phyloP scores from a whole-genome alignment of 148 eudicot species.

The Rhododendron ovatum region DNA sequence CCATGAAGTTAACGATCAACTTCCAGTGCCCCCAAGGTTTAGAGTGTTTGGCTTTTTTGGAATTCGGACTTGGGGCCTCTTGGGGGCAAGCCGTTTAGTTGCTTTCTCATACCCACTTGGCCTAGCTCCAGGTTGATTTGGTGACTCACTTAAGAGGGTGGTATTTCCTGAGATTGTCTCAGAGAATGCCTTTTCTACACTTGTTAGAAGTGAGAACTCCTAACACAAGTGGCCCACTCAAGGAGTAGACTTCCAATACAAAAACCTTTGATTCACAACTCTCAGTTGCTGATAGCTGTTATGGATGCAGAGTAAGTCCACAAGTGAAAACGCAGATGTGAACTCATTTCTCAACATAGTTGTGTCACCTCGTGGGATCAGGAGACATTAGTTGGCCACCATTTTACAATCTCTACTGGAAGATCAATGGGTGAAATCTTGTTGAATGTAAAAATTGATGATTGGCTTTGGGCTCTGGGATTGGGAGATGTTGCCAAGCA shows the following conservation, averaged over 20 bases:
- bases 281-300: not conserved
- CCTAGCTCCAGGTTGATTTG: not conserved
- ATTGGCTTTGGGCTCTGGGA: not conserved
- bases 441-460: not conserved
- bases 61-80: not conserved
- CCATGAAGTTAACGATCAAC: not conserved
- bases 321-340: not conserved
- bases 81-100: not conserved
- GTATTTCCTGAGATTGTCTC: not conserved
- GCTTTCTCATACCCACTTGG: not conserved
- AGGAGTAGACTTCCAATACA: not conserved
- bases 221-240: not conserved
- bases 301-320: not conserved
- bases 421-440: not conserved
- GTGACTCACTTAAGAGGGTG: not conserved
- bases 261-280: not conserved
- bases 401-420: not conserved
- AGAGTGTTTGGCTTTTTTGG: not conserved
- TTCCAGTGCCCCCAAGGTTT: not conserved
- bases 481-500: too few species aligned
- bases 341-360: not conserved
- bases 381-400: not conserved
- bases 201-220: not conserved
- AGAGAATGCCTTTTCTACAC: not conserved
- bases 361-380: not conserved